Percentiles rank a stretch among this genome's conserved stretches.
These are phyloP conservation scores for Coccomyxa sp. DNA, from an alignment of 139 green algal genomes.

Conservation along the genomic window DNA sequence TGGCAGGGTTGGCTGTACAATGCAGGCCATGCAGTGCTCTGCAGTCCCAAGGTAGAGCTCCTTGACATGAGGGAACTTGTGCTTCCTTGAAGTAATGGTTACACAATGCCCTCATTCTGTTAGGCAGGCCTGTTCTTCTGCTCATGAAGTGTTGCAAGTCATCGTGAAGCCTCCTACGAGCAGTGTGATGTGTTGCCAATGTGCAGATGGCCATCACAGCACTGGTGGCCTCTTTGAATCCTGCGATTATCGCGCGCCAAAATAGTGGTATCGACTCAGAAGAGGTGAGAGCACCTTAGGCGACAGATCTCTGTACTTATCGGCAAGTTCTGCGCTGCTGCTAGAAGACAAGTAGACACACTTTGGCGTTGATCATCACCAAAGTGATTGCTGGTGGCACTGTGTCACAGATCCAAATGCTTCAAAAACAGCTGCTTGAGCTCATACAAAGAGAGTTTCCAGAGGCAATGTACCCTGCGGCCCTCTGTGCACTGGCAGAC, in stretches of 20 bases:
- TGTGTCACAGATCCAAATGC: conserved; percentile 12
- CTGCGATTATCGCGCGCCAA: conserved; percentile 14
- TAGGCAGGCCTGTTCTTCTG: background rate
- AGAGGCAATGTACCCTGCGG: conserved; percentile 28
- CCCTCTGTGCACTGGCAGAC: conserved; percentile 30
- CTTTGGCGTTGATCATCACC: background rate
- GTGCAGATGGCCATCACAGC: conserved; percentile 27
- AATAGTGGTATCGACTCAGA: conserved; percentile 16
- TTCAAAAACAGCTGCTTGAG: conserved; percentile 27
- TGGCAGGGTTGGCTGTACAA: conserved; percentile 44
- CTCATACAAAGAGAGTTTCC: conserved; percentile 6
- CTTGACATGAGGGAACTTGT: too few relatives aligned
- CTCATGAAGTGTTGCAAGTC: background rate
- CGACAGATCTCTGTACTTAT: background rate
- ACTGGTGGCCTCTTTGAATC: conserved; percentile 31
- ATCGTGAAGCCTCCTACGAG: background rate
- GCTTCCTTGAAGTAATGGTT: background rate
- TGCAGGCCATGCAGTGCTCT: conserved; percentile 28
- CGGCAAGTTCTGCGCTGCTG: background rate
- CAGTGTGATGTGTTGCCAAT: too few relatives aligned
- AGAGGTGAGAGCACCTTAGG: background rate
- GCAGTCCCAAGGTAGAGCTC: conserved; percentile 8
- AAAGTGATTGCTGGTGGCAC: background rate
- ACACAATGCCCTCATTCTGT: background rate
- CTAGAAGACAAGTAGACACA: background rate